These are phyloP conservation scores for Chlorophyllum brunneum DNA, from an alignment of 768 basidiomycete genomes.

Conservation along the genomic window DNA sequence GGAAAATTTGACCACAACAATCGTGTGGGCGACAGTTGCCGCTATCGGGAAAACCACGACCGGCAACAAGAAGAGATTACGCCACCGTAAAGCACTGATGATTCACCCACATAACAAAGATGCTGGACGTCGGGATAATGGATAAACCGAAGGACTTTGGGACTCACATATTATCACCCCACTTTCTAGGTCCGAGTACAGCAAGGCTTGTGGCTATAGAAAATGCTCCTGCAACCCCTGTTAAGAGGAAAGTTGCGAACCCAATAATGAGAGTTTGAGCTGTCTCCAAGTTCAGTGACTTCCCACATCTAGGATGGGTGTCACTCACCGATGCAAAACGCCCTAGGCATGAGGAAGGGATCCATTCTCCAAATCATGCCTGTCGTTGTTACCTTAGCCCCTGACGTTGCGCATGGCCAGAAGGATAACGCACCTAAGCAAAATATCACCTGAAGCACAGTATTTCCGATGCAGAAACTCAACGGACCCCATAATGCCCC, in stretches of 20 bases:
- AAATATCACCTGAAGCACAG: constrained; percentile 51
- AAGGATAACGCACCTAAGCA: constrained; percentile 46
- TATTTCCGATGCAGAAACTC: constrained; percentile 45
- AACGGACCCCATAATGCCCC: constrained; percentile 45
- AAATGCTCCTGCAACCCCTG: constrained; percentile 40
- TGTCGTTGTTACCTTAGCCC: constrained; percentile 18
- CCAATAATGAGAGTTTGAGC: constrained; percentile 43
- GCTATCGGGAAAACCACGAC: constrained; percentile 45
- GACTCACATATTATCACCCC: constrained; percentile 30
- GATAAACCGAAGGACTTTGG: constrained; percentile 8
- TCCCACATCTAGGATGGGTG: not conserved
- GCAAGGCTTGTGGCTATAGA: constrained; percentile 39
- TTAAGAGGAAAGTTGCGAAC: constrained; percentile 38
- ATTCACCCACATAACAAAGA: not conserved
- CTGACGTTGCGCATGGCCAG: not conserved
- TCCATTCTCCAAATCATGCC: constrained; percentile 66
- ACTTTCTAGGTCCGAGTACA: constrained; percentile 39
- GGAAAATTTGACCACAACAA: constrained; percentile 38
- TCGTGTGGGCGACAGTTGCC: constrained; percentile 38
- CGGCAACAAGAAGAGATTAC: constrained; percentile 37
- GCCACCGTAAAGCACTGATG: constrained; percentile 50
- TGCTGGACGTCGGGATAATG: constrained; percentile 11
- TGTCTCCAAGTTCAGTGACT: constrained; percentile 15
- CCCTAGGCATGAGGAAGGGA: constrained; percentile 51
- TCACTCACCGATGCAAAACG: constrained; percentile 53